Percentiles rank a stretch among this genome's conserved stretches.
Evolutionary conservation across 2,329 filamentous ascomycete species (phyloP).

Genomic region (Aspergillus sp.): DNA sequence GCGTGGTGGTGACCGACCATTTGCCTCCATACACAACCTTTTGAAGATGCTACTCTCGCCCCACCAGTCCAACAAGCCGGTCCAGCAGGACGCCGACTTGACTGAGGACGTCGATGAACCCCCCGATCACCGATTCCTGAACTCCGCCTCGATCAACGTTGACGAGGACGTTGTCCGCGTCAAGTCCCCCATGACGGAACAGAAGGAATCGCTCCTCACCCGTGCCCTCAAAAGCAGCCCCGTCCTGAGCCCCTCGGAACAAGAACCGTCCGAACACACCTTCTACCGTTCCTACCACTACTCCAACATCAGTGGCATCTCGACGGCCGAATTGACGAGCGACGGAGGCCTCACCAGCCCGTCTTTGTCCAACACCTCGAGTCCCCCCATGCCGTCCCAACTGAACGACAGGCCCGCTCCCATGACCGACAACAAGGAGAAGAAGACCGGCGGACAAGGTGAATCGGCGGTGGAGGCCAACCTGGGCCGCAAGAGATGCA

Average conservation of each 20-base stretch:
- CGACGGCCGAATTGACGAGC: slow-evolving; percentile 90
- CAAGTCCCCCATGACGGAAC: slow-evolving; percentile 53
- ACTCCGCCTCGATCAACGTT: slow-evolving; percentile 29
- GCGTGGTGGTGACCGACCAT: slow-evolving; percentile 31
- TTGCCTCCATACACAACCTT: slow-evolving; percentile 40
- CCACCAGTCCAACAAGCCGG: slow-evolving; percentile 37
- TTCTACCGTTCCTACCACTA: slow-evolving; percentile 59
- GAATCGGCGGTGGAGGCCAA: slow-evolving; percentile 63
- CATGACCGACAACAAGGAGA: slow-evolving; percentile 19
- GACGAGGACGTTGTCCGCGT: slow-evolving; percentile 40
- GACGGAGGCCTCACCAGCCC: slow-evolving; percentile 90
- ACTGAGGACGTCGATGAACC: slow-evolving; percentile 83
- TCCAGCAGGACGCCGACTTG: slow-evolving; percentile 60
- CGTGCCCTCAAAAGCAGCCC: slow-evolving; percentile 72
- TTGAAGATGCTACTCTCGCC: slow-evolving; percentile 47
- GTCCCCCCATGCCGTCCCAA: slow-evolving; percentile 67
- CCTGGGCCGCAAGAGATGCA: slow-evolving; percentile 78
- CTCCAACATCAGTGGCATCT: slow-evolving; percentile 77
- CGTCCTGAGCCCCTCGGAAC: slow-evolving; percentile 46
- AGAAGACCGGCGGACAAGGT: slow-evolving; percentile 34
- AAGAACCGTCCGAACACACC: slow-evolving; percentile 47
- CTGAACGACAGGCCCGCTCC: slow-evolving; percentile 25
- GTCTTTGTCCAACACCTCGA: slow-evolving; percentile 81
- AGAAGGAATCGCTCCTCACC: slow-evolving; percentile 81
- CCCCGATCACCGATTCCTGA: slow-evolving; percentile 58